Base-by-base conservation (phyloP, 768 basidiomycete genomes). In the Rhodotorula babjevae region DNA sequence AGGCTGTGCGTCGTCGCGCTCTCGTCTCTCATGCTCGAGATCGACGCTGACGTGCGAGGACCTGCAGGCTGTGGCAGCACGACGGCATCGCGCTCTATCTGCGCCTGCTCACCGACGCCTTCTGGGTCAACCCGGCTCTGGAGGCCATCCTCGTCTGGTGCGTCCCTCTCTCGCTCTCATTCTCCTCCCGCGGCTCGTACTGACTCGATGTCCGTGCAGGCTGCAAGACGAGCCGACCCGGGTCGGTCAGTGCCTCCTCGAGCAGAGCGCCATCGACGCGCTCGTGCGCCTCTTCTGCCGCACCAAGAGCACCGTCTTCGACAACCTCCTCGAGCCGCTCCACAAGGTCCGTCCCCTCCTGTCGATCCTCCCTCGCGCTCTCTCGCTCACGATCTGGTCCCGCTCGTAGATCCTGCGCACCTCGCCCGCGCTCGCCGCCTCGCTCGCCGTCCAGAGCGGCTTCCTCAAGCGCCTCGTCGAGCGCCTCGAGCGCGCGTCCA, bases 151-250 rank as follows among this genome's bases (percentile, higher is more conserved):
- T 93, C 18, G 89, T 91, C 0, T 99, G 95, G 94, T 92, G 73
- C 73, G 87, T 81, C 18, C 27, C 27, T 21, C 33, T 63, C 16
- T 25, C 27, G 3, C 12, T 29, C 7, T 63, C 8, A 23, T 25
- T 16, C 14, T 18, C 3, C 21, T 50, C 33, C 11, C 7, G 36
- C 3, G 14, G 15, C n/a, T 36, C 36, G 9, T 36, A 19, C 33
- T 59, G 9, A 42, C 36, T 40, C 23, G 18, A 12, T 33, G 25
- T 3, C 23, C 36, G 23, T 18, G 0, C 76, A 93, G 92, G 93
- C 83, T 98, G 49, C 91, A 93, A 83, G 96, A 97, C 77, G 96
- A 99, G 82, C 92, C 91, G 1, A 88, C 92, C 3, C 86, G 93
- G 65, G 90, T 99, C 12, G 96, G 97, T 80, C 93, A 95, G 78